phyloP scores from a whole-genome alignment of 208 protist species.

The Strigomonas culicis region DNA sequence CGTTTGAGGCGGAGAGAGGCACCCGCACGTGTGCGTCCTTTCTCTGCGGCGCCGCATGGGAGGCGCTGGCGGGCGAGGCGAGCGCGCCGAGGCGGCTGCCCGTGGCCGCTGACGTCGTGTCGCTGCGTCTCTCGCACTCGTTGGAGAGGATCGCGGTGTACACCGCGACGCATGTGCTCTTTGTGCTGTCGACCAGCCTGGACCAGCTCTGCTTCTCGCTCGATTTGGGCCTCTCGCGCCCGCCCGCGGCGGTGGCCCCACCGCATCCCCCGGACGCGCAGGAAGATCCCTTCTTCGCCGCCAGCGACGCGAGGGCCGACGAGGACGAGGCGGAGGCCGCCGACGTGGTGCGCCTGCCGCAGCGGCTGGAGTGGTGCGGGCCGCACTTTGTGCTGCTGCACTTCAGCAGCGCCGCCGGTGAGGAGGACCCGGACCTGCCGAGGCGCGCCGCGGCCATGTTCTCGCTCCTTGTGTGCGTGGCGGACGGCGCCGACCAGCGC shows the following conservation, averaged over 20 bases:
- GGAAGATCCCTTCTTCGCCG: no score
- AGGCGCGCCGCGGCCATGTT: constrained; percentile 17
- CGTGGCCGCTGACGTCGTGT: not conserved
- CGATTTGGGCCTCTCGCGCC: not conserved
- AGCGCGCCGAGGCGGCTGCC: not conserved
- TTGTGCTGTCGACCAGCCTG: not conserved
- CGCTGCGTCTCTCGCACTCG: not conserved
- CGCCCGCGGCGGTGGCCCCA: no score
- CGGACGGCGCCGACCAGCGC: constrained; percentile 16
- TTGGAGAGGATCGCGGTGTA: not conserved
- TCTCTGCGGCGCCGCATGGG: not conserved
- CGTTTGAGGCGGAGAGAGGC: no score
- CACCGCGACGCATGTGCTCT: not conserved
- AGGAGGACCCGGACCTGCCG: not conserved
- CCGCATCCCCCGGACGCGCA: no score
- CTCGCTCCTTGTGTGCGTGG: constrained; percentile 28
- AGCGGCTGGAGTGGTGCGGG: constrained; percentile 35
- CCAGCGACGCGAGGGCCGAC: no score
- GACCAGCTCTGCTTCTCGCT: not conserved
- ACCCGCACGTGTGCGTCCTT: not conserved
- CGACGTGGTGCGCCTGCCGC: not conserved
- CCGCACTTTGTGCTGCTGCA: constrained; percentile 27
- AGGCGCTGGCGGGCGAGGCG: not conserved
- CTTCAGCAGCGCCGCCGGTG: constrained; percentile 16
- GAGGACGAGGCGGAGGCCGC: not conserved